Evolutionary conservation across 1,139 yeast genomes (phyloP).

Genomic region (Geotrichum candidum): DNA sequence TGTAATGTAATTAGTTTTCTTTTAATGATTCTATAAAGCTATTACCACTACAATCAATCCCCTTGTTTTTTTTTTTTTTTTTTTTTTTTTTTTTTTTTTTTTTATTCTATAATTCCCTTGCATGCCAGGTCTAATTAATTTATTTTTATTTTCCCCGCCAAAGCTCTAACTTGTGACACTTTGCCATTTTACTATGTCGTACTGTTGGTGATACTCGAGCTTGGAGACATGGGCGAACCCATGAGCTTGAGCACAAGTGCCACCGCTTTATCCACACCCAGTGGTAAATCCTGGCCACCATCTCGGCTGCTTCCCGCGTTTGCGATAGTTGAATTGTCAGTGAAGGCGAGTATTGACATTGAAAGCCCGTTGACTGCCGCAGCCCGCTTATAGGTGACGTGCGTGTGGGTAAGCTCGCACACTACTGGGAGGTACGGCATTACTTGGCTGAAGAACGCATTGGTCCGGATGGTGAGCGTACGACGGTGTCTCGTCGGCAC

Average conservation of each 20-base stretch:
- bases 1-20: not conserved
- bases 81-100: not conserved
- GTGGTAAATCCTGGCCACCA: not conserved
- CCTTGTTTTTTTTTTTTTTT: not conserved
- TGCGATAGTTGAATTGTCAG: not conserved
- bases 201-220: too few relatives aligned
- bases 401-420: conserved; percentile 1
- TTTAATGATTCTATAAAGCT: not conserved
- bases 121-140: not conserved
- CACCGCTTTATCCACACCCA: conserved; percentile 2
- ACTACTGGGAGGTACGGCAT: not conserved
- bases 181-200: too few relatives aligned
- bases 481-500: not conserved
- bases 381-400: not conserved
- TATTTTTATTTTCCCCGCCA: not conserved
- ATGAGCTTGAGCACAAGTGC: conserved; percentile 5
- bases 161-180: not conserved
- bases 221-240: not conserved
- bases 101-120: not conserved
- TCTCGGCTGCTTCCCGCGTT: not conserved
- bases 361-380: conserved; percentile 8
- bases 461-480: not conserved
- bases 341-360: conserved; percentile 6
- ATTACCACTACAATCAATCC: not conserved
- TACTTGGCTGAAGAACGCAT: not conserved